Base-by-base conservation (phyloP, 768 basidiomycete species). In the Kwoniella shandongensis region DNA sequence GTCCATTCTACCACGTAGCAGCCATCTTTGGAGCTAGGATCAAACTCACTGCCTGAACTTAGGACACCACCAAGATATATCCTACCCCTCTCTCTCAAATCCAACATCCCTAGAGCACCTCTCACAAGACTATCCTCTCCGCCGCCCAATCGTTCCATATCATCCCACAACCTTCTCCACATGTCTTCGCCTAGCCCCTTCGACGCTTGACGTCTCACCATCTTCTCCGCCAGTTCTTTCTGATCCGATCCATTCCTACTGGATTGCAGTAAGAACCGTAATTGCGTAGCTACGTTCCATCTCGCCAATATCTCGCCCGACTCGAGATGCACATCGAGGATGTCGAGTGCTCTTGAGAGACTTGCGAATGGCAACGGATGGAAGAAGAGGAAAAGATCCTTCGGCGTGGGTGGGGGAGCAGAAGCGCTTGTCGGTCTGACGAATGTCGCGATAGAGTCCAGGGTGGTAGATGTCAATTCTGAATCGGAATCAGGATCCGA, bases 241-340 rank as follows among this genome's bases (percentile, higher is more conserved):
- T 98, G 94, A 66, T 89, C 85, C 1, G 77, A 74, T 20, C 75
- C 78, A 69, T 90, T 81, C 17, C 81, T 76, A 52, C 83, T 80
- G 59, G 89, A 89, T 66, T 86, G 88, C 18, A 97, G 79, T 76
- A 98, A 89, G 88, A 91, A 97, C n/a, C 85, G 82, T 41, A 97
- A 78, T 1, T 89, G 86, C 1, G 87, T 87, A 22, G 88, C 83
- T 1, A 88, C 88, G 66, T 82, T 83, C 92, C 93, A 99, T 26
- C 90, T 82, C 2, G 88, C 83, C 17, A 99, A 79, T 41, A 91
- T 89, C 76, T 98, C 94, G 20, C 90, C 93, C 0, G 88, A 88
- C 70, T 96, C 90, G 12, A 99, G 82, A 75, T 98, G 94, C 1
- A 94, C 84, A 76, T 98, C 94, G 49, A 97, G 82, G 48, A 91